Evolutionary conservation across 2,329 filamentous ascomycete species (phyloP).

Genomic region (Monosporascus sp.): DNA sequence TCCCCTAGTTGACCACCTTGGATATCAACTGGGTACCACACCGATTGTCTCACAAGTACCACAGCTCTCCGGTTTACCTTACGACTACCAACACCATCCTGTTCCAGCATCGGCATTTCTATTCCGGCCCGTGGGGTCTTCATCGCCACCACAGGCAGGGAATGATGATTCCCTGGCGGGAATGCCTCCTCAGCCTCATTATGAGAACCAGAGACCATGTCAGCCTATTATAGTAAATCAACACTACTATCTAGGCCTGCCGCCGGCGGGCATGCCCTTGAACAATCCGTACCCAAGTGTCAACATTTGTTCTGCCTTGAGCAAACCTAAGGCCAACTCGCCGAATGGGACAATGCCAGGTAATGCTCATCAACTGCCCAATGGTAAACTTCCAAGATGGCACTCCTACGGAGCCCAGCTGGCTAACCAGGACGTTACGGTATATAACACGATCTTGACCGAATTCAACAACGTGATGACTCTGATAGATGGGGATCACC

Average conservation of each 20-base stretch:
- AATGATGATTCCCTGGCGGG: slow-evolving; percentile 16
- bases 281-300: slow-evolving; percentile 12
- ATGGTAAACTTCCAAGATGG: slow-evolving; percentile 39
- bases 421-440: slow-evolving; percentile 39
- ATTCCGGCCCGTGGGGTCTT: slow-evolving; percentile 6
- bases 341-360: slow-evolving; percentile 36
- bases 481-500: slow-evolving; percentile 61
- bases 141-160: slow-evolving; percentile 12
- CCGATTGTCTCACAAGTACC: slow-evolving; percentile 1
- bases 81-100: background rate
- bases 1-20: slow-evolving; percentile 15
- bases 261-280: slow-evolving; percentile 13
- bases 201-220: slow-evolving; percentile 22
- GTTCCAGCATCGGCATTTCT: background rate
- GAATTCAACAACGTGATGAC: slow-evolving; percentile 67
- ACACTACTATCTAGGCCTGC: slow-evolving; percentile 41
- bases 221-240: slow-evolving; percentile 47
- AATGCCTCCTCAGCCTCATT: slow-evolving; percentile 17
- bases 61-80: background rate
- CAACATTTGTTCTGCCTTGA: slow-evolving; percentile 18
- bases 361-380: slow-evolving; percentile 32
- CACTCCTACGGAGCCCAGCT: slow-evolving; percentile 39
- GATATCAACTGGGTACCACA: slow-evolving; percentile 6
- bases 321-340: slow-evolving; percentile 38
- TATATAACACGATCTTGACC: slow-evolving; percentile 56